Evolutionary conservation across 2,329 filamentous ascomycete species (phyloP), one percentile per base, ranked within the genome.

Genomic region (Penicillium paneum): DNA sequence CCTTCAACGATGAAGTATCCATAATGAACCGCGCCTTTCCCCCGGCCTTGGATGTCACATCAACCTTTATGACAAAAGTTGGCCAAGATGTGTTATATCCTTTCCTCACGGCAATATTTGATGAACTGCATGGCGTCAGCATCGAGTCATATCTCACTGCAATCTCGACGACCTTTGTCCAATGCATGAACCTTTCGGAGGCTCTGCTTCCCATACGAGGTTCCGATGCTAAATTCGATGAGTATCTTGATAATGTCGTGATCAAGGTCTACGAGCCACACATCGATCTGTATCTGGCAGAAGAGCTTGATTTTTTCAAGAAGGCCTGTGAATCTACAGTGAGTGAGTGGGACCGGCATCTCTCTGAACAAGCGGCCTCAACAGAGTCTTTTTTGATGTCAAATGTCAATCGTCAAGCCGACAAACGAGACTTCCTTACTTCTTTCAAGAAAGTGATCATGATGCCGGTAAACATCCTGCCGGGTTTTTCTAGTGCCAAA

Each of bases 361-460:
- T 97, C 31, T 90, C 87, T 0, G 93, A 96, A 64, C 90, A 97
- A 74, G 92, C 96, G 62, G 91, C 90, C 15, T 89, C 88, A 2
- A 87, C 90, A 0, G 94, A 99, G 74, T 94, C 90, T 0, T 96
- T 95, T 69, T 94, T 91, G 76, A 97, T 97, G 93, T 89, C 88
- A 24, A 97, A 91, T 70, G 85, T 97, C 67, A 97, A 93, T 69
- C 84, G 94, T 26, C 91, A 96, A 70, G 94, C 91, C 1, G 94
- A 95, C 60, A 99, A 99, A 76, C 90, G 91, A 63, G 94, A 99
- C 70, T 99, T 99, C 66, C 71, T 99, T 57, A 94, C 87, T 42
- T 96, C 92, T 0, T 99, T 99, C 79, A 97, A 91, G 69, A 97
- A 97, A 73, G 94, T 99, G 8, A 90, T 99, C 61, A 97, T 99